Percentiles rank a stretch among this genome's conserved stretches.
These are phyloP conservation scores for Haberlea rhodopensis DNA, from an alignment of 257 asterid species.

Conservation along the genomic window DNA sequence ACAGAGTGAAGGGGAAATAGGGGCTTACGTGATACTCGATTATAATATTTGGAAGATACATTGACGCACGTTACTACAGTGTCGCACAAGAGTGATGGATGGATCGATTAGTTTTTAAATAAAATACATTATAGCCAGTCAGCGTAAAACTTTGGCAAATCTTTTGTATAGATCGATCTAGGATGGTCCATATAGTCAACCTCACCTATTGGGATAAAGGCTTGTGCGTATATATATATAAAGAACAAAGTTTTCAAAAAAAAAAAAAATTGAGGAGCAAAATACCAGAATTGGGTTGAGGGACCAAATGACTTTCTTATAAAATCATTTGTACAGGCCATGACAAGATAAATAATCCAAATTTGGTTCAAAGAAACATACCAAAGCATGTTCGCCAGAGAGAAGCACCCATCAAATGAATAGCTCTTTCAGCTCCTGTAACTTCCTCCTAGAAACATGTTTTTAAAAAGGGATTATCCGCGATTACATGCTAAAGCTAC, in stretches of 20 bases:
- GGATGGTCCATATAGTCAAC: too few relatives aligned
- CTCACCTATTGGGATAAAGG: too few relatives aligned
- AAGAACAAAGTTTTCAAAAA: too few relatives aligned
- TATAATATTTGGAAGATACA: conserved; percentile 3
- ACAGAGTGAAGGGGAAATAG: not conserved
- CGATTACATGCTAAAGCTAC: conserved; percentile 10
- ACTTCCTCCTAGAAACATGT: conserved; percentile 71
- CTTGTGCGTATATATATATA: too few relatives aligned
- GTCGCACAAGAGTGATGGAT: conserved; percentile 13
- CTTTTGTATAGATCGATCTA: too few relatives aligned
- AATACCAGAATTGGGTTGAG: not conserved
- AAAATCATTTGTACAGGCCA: not conserved
- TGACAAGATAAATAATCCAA: conserved; percentile 8
- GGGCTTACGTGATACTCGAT: not conserved
- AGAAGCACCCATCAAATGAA: conserved; percentile 79
- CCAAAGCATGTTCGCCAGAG: conserved; percentile 67
- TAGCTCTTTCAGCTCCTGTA: conserved; percentile 72
- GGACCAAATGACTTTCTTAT: conserved; percentile 4
- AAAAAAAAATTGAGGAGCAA: not conserved
- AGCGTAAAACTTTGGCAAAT: too few relatives aligned
- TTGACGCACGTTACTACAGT: not conserved
- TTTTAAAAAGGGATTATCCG: conserved; percentile 3
- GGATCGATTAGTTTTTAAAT: conserved; percentile 2
- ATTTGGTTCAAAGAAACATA: conserved; percentile 30
- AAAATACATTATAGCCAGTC: too few relatives aligned